phyloP scores from a whole-genome alignment of 768 basidiomycete species.

The Leccinellum albellum region DNA sequence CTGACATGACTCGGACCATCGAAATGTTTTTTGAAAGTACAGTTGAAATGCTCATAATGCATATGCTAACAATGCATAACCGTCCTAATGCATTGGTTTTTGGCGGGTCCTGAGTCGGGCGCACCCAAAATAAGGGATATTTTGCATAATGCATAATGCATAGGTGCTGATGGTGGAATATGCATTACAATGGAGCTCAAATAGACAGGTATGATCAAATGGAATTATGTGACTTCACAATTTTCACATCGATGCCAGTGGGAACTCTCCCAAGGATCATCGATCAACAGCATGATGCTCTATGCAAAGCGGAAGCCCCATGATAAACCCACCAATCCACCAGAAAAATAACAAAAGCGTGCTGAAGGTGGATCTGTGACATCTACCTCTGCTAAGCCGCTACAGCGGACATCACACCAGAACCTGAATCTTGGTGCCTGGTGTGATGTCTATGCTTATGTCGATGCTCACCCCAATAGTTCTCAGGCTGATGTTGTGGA shows the following conservation, averaged over 20 bases:
- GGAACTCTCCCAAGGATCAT: too few relatives aligned
- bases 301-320: neutral
- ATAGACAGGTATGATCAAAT: neutral
- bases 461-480: too few relatives aligned
- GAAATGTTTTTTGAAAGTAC: too few relatives aligned
- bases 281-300: neutral
- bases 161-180: neutral
- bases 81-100: too few relatives aligned
- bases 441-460: too few relatives aligned
- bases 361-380: neutral
- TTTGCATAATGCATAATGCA: neutral
- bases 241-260: neutral
- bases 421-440: too few relatives aligned
- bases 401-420: too few relatives aligned
- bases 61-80: too few relatives aligned
- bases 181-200: neutral
- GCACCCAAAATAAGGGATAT: too few relatives aligned
- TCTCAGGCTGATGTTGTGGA: neutral
- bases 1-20: too few relatives aligned
- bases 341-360: neutral
- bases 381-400: neutral
- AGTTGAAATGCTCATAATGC: too few relatives aligned
- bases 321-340: neutral
- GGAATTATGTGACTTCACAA: neutral
- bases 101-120: too few relatives aligned